Base-by-base conservation (phyloP, 352 stramenopile species). In the Phytophthora litchii region DNA sequence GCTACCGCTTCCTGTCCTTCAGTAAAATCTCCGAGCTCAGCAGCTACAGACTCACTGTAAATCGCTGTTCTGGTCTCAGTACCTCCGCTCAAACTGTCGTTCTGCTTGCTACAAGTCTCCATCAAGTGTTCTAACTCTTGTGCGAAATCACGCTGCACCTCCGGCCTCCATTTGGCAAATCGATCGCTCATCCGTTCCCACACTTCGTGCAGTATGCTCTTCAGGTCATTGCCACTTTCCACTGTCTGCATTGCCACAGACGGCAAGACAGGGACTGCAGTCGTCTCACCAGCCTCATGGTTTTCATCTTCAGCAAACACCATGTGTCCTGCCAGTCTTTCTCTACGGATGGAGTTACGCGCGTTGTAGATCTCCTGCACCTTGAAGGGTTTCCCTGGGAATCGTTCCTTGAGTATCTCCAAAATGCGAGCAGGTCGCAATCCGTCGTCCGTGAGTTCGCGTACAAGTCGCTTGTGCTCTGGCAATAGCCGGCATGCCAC, bases 311-410 rank as follows among this genome's bases (percentile, higher is more conserved):
- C 23, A 27, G 5, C 3, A 27, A 27, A 27, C 23, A 5, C 23
- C n/a, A n/a, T 27, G 3, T 5, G 23, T 27, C 23, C 23, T 27
- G 23, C 23, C 23, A 27, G n/a, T n/a, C 23, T 5, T 5, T 5
- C 76, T 14, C 60, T 60, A 0, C 67, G 67, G 25, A 85, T 80
- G 42, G 65, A 74, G 51, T 78, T 81, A 44, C 72, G 72, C 32
- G 57, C 49, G 54, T 86, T 83, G 70, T 83, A 86, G 29, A 86
- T 75, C 53, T 80, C 76, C 49, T 77, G 72, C 35, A 80, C 67
- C 37, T 76, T 77, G 36, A 85, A 55, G n/a, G 59, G 62, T 27
- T 77, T 76, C 37, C 72, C 58, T 4, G 76, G 76, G 48, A 81
- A 78, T 16, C 49, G 19, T 25, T 72, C 58, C 48, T 70, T 70